Evolutionary conservation across 2,329 filamentous ascomycete species (phyloP).

Genomic region (Neonectria coccinea): DNA sequence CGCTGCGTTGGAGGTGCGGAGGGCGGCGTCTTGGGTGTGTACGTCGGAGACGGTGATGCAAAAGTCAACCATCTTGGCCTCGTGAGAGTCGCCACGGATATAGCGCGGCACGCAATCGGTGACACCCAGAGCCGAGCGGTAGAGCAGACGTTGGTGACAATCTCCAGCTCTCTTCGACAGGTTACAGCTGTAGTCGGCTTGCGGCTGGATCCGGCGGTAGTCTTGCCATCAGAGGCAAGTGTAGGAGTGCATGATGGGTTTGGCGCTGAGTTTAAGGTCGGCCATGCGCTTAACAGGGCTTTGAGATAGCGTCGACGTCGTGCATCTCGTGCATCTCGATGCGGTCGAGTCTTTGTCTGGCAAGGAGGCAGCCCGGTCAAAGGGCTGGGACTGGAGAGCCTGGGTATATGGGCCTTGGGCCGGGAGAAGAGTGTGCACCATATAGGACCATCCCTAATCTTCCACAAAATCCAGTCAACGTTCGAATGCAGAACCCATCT

Average conservation of each 20-base stretch:
- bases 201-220: not conserved
- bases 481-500: not conserved
- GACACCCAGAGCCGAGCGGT: constrained; percentile 3
- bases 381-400: not conserved
- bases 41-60: constrained; percentile 8
- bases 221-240: not conserved
- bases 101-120: constrained; percentile 3
- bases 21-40: constrained; percentile 10
- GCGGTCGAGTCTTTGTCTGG: constrained; percentile 2
- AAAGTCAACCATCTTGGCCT: constrained; percentile 17
- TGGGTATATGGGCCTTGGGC: not conserved
- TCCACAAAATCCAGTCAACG: not conserved
- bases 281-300: constrained; percentile 17
- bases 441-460: not conserved
- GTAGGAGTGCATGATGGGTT: not conserved
- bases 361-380: not conserved
- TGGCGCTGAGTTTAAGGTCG: constrained; percentile 8
- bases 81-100: not conserved
- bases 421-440: not conserved
- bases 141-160: not conserved
- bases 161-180: not conserved
- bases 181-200: not conserved
- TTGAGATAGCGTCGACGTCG: not conserved
- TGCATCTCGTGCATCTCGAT: not conserved
- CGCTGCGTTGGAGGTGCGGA: constrained; percentile 1